These are phyloP conservation scores for Eucalyptus marginata DNA, from an alignment of 345 rosid genomes.

Conservation along the genomic window DNA sequence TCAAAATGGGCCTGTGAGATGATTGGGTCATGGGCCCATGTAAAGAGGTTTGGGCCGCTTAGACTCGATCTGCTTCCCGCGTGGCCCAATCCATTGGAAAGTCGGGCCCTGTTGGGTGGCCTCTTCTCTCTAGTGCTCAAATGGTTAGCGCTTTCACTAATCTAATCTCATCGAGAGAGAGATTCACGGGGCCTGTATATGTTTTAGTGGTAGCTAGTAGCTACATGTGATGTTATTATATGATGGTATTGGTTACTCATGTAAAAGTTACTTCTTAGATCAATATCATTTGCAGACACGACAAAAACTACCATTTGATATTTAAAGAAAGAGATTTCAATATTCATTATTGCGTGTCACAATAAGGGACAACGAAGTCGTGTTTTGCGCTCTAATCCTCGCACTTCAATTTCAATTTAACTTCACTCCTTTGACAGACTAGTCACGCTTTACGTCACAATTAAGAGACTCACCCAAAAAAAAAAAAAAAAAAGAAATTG, in stretches of 20 bases:
- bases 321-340: accelerated
- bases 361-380: neutral
- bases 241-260: neutral
- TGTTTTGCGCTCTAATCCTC: neutral
- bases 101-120: neutral
- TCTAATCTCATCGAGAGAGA: neutral
- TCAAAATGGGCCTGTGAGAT: neutral
- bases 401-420: neutral
- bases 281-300: neutral
- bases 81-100: neutral
- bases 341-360: accelerated
- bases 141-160: neutral
- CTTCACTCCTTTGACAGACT: neutral
- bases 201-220: neutral
- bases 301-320: neutral
- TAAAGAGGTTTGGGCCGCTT: neutral
- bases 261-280: neutral
- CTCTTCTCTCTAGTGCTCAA: neutral
- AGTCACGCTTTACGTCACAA: neutral
- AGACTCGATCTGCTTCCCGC: neutral
- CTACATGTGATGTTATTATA: neutral
- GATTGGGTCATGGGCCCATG: neutral
- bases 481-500: too few relatives aligned
- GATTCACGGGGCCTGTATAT: neutral
- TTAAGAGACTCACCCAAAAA: accelerated